A percentile compares a stretch with the other conserved stretches of the same genome.
Conservation (phyloP, 805 yeast genomes). For the Zygosaccharomyces kombuchaensis region DNA sequence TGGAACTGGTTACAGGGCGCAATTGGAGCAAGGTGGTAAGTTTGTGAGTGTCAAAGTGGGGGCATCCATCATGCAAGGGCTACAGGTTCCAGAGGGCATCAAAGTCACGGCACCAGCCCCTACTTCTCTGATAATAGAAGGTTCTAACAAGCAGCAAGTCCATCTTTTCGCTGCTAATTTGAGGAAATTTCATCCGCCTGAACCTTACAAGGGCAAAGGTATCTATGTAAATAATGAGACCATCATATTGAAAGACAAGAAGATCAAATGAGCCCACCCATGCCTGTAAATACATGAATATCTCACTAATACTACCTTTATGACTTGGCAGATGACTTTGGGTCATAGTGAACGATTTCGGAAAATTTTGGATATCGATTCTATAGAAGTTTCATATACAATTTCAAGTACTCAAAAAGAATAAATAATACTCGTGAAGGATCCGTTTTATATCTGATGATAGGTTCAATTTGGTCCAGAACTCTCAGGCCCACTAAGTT, state of each 20-base stretch:
- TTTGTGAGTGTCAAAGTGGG: constrained; percentile 81
- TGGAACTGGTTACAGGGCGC: constrained; percentile 96
- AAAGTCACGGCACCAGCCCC: constrained; percentile 77
- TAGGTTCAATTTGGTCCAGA: constrained; percentile 5
- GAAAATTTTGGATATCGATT: constrained; percentile 3
- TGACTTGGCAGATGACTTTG: not conserved
- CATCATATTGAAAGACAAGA: constrained; percentile 83
- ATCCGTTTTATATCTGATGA: constrained; percentile 1
- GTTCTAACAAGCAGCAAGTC: constrained; percentile 82
- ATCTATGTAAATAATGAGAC: constrained; percentile 89
- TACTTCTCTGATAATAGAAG: constrained; percentile 79
- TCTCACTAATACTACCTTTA: not conserved
- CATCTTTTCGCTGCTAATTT: constrained; percentile 83
- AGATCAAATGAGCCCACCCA: constrained; percentile 59
- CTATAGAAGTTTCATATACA: not conserved
- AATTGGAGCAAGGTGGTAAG: constrained; percentile 55
- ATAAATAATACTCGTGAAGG: not conserved
- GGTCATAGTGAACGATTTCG: constrained; percentile 4
- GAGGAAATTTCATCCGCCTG: constrained; percentile 89
- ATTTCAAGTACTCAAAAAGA: not conserved
- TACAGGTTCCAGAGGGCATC: constrained; percentile 72
- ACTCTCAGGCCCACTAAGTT: constrained; percentile 2
- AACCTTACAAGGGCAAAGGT: constrained; percentile 98
- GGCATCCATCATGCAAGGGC: constrained; percentile 72
- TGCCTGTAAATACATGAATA: constrained; percentile 4